phyloP scores from a whole-genome alignment of 257 asterid species.

The Capsicum pubescens region DNA sequence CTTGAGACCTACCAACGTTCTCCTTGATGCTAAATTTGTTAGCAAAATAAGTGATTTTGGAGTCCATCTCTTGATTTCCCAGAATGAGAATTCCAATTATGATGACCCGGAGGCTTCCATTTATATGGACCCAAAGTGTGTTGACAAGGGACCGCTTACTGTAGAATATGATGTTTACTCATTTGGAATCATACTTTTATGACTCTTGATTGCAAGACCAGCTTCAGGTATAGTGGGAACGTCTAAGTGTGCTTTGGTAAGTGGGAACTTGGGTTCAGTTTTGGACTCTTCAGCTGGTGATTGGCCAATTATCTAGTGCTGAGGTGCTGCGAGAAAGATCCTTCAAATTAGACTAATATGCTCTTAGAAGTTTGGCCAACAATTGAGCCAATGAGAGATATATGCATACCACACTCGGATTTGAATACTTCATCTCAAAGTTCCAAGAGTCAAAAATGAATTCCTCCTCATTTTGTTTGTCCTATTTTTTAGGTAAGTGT shows the following conservation, averaged over 20 bases:
- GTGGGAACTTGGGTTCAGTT: slow-evolving; percentile 56
- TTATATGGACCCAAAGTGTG: slow-evolving; percentile 61
- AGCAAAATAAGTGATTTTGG: slow-evolving; percentile 77
- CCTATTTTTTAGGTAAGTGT: slow-evolving; percentile 81
- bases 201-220: slow-evolving; percentile 71
- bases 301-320: slow-evolving; percentile 80
- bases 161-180: slow-evolving; percentile 80
- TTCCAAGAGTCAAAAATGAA: slow-evolving; percentile 52
- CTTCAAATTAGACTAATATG: slow-evolving; percentile 63
- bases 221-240: slow-evolving; percentile 60
- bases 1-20: slow-evolving; percentile 70
- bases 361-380: slow-evolving; percentile 57
- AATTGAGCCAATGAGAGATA: slow-evolving; percentile 63
- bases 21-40: slow-evolving; percentile 64
- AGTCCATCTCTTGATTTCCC: slow-evolving; percentile 48
- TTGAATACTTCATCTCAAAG: slow-evolving; percentile 42
- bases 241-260: slow-evolving; percentile 66
- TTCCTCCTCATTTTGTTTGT: slow-evolving; percentile 84
- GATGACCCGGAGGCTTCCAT: slow-evolving; percentile 49
- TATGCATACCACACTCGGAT: slow-evolving; percentile 39
- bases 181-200: slow-evolving; percentile 66
- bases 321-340: slow-evolving; percentile 67
- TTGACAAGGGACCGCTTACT: slow-evolving; percentile 52
- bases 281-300: slow-evolving; percentile 83
- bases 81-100: slow-evolving; percentile 35